Evolutionary conservation across 345 rosid genomes (phyloP).

Genomic region (Camelina laxa): DNA sequence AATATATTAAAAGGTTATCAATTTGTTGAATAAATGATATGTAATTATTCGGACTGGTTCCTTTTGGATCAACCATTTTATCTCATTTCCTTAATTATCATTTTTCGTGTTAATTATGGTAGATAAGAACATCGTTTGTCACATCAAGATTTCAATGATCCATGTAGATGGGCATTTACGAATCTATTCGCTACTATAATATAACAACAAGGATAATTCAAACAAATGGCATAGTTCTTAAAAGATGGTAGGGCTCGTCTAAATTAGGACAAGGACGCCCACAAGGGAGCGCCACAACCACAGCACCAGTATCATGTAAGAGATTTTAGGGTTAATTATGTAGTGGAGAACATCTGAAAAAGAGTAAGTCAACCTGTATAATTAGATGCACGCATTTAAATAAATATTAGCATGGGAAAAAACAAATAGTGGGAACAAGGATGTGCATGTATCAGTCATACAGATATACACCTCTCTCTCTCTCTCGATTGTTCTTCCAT

Average conservation of each 20-base stretch:
- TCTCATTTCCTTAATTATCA: not conserved
- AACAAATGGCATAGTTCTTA: constrained; percentile 13
- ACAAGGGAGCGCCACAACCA: constrained; percentile 5
- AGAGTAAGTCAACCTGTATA: constrained; percentile 29
- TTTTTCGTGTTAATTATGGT: not conserved
- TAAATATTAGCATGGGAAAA: not conserved
- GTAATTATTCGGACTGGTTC: too few species aligned
- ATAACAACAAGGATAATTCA: constrained; percentile 14
- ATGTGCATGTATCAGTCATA: constrained; percentile 21
- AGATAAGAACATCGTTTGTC: not conserved
- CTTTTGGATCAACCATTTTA: too few species aligned
- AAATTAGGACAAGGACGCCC: constrained; percentile 16
- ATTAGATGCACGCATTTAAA: constrained; percentile 16
- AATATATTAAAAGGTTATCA: too few species aligned
- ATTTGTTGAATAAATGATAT: too few species aligned
- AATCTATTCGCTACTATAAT: not conserved
- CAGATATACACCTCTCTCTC: not conserved
- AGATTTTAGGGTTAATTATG: constrained; percentile 28
- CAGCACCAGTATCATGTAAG: constrained; percentile 6
- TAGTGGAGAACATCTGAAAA: constrained; percentile 38
- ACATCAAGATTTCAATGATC: constrained; percentile 20
- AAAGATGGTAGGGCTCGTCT: constrained; percentile 32
- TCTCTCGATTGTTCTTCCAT: constrained; percentile 28
- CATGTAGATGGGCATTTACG: not conserved
- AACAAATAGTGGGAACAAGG: not conserved